Evolutionary conservation across 73 alveolate genomes (phyloP), one percentile per base, ranked within the genome.

Genomic region (Stentor roeselii): DNA sequence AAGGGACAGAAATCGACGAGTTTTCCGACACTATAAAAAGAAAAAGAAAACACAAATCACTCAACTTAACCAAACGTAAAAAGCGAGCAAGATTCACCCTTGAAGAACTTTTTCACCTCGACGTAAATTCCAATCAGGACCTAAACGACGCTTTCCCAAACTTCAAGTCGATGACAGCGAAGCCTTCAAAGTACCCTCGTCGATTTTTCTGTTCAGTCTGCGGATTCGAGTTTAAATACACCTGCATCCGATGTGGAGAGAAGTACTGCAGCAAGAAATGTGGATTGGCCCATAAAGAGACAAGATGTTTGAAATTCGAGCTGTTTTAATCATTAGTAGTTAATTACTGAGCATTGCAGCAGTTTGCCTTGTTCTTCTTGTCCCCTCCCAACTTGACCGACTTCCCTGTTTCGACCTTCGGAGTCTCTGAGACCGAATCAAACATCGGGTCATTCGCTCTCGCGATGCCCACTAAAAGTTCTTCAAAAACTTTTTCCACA

Each of bases 191-290:
- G 30, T 92, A 86, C 42, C 97, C 97, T 3, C 67, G 87, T 32
- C 80, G 94, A 50, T 89, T 74, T 74, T 92, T 92, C 75, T 92
- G 97, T 76, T 86, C 94, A 15, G 94, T 92, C 0, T 92, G 96
- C 59, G 96, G 96, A 3, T 91, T 82, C 59, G 35, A 76, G 40
- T 74, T 88, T 34, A 90, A 87, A 59, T 91, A 91, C 67, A 59
- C 93, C 3, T 91, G 96, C 78, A 67, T 90, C 6, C 88, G 96
- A 82, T 91, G 96, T 78, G 96, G 96, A 39, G 78, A 83, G 83
- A 91, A 86, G 67, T 90, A 84, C 41, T 91, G 96, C 78, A 39
- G 83, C 30, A 83, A 88, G 82, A 91, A 80, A 39, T 91, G 96
- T 37, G 90, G 76, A 39, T 89, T 59, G 4, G 60, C 83, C 15